A percentile compares a stretch with the other conserved stretches of the same genome.
phyloP scores from a whole-genome alignment of 1,139 yeast genomes.

The Geotrichum aggregatum region DNA sequence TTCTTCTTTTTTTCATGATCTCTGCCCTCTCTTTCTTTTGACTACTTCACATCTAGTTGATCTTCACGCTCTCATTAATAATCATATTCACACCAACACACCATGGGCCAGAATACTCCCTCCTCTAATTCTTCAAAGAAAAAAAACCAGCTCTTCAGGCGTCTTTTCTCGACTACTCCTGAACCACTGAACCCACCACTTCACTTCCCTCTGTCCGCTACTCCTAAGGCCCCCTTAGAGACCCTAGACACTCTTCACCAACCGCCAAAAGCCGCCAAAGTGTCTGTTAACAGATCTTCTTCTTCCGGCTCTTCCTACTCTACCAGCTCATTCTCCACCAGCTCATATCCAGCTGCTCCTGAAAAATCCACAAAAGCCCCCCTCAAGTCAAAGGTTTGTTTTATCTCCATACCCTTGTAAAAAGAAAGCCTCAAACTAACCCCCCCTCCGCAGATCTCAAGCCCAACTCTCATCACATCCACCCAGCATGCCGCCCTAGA shows the following conservation, averaged over 20 bases:
- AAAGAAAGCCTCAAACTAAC: not conserved
- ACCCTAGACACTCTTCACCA: too few species aligned
- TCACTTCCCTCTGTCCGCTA: too few species aligned
- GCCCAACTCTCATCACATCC: conserved; percentile 9
- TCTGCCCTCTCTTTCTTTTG: too few species aligned
- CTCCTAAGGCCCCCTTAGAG: too few species aligned
- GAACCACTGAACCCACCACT: not conserved
- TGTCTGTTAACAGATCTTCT: too few species aligned
- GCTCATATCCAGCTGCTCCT: not conserved
- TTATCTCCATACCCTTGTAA: not conserved
- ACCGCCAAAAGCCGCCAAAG: too few species aligned
- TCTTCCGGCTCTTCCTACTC: not conserved
- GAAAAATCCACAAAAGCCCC: not conserved
- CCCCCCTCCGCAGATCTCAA: conserved; percentile 7
- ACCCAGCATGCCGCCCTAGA: conserved; percentile 9
- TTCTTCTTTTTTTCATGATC: too few species aligned
- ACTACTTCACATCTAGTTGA: too few species aligned
- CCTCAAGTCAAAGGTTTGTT: conserved; percentile 6
- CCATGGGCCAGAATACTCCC: not conserved
- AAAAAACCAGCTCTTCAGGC: not conserved
- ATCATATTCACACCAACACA: not conserved
- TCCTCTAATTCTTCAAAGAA: not conserved
- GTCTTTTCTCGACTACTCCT: not conserved
- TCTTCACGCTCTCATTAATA: too few species aligned
- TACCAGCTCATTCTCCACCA: not conserved